Evolutionary conservation across 768 basidiomycete species (phyloP).

Genomic region (Xerocomus brunneocitrinus): DNA sequence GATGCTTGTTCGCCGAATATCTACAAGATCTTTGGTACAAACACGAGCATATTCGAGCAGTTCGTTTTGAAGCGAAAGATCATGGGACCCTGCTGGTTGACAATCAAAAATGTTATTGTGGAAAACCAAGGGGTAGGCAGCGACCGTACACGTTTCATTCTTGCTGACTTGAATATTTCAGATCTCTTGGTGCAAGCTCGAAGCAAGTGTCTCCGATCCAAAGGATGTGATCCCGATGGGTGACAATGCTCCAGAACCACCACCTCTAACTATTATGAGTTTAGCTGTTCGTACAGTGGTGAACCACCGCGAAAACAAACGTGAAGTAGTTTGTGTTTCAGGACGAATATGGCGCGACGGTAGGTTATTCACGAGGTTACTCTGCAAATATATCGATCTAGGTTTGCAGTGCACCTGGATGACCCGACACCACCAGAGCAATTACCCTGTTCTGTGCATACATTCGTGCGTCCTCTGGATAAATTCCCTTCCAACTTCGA

Average conservation of each 20-base stretch:
- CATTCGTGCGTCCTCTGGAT: slow-evolving; percentile 86
- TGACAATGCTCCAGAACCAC: slow-evolving; percentile 72
- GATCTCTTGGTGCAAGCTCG: slow-evolving; percentile 97
- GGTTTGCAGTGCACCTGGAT: slow-evolving; percentile 70
- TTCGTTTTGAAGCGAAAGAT: slow-evolving; percentile 94
- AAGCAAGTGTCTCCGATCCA: slow-evolving; percentile 76
- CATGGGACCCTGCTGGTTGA: slow-evolving; percentile 98
- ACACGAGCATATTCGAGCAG: slow-evolving; percentile 87
- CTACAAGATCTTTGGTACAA: slow-evolving; percentile 84
- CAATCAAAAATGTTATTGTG: slow-evolving; percentile 70
- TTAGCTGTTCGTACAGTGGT: slow-evolving; percentile 85
- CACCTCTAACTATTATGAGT: slow-evolving; percentile 89
- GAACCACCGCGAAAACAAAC: slow-evolving; percentile 89
- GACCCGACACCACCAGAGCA: slow-evolving; percentile 89
- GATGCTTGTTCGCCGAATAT: slow-evolving; percentile 80
- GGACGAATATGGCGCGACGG: slow-evolving; percentile 79
- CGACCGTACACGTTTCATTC: neutral
- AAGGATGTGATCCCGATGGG: slow-evolving; percentile 84
- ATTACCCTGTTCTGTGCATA: slow-evolving; percentile 76
- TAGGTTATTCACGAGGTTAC: slow-evolving; percentile 25
- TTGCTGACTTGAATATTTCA: slow-evolving; percentile 27
- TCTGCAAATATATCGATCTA: neutral
- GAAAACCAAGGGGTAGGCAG: slow-evolving; percentile 73
- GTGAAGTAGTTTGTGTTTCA: slow-evolving; percentile 87
- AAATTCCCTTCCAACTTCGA: slow-evolving; percentile 85